These are phyloP conservation scores for Oehlia diaphana DNA, from an alignment of 192 early-diverging fungal species.

Conservation along the genomic window DNA sequence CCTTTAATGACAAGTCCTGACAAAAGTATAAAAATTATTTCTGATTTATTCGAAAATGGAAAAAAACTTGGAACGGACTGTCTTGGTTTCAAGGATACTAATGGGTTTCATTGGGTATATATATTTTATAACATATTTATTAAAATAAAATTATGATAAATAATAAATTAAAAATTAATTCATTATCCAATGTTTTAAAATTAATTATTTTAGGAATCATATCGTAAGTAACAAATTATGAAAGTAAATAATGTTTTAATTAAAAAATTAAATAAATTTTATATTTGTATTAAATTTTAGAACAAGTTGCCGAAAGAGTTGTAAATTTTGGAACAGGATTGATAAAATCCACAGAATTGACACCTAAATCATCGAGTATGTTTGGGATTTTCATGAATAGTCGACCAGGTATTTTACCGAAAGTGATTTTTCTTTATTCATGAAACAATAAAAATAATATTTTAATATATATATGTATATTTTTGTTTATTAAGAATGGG, in stretches of 20 bases:
- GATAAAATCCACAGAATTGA: slow-evolving; percentile 33
- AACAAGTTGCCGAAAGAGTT: slow-evolving; percentile 36
- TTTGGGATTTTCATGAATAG: slow-evolving; percentile 42
- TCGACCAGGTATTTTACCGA: slow-evolving; percentile 40
- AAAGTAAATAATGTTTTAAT: background rate
- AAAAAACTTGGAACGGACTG: slow-evolving; percentile 20
- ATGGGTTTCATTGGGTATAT: slow-evolving; percentile 35
- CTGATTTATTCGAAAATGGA: slow-evolving; percentile 50
- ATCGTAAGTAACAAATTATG: slow-evolving; percentile 35
- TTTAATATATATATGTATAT: background rate
- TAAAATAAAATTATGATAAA: slow-evolving; percentile 9
- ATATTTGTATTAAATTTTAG: slow-evolving; percentile 17
- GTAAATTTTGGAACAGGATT: slow-evolving; percentile 43
- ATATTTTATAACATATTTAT: background rate
- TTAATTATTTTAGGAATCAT: slow-evolving; percentile 32
- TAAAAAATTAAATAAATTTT: background rate
- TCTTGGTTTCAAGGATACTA: slow-evolving; percentile 16
- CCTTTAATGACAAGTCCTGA: slow-evolving; percentile 38
- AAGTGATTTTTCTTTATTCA: background rate
- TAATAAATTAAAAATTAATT: background rate
- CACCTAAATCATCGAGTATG: slow-evolving; percentile 32
- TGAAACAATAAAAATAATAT: background rate
- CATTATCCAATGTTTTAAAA: slow-evolving; percentile 4
- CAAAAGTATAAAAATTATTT: slow-evolving; percentile 44
- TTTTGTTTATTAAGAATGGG: slow-evolving; percentile 21